Conservation (phyloP, 768 basidiomycete genomes). For the Auriculariales sp. region DNA sequence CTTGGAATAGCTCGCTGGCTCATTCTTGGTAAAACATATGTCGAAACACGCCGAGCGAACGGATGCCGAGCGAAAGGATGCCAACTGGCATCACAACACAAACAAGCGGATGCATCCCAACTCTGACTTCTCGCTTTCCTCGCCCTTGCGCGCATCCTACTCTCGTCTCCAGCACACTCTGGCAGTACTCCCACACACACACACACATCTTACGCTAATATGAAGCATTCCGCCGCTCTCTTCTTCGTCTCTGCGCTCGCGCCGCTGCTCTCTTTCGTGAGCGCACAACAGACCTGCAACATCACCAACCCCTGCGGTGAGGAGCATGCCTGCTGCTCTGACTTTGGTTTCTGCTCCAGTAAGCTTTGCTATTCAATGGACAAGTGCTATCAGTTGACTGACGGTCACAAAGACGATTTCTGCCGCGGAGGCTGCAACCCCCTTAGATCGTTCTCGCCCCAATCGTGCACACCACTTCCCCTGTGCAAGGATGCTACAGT, state of each 20-base stretch:
- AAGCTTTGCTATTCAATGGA: no score
- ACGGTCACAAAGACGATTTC: constrained; percentile 28
- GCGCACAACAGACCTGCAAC: constrained; percentile 1
- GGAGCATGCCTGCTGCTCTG: constrained; percentile 21
- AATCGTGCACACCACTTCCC: constrained; percentile 59
- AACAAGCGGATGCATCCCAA: no score
- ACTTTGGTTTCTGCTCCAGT: constrained; percentile 40
- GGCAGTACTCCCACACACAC: no score
- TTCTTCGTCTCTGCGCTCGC: not conserved
- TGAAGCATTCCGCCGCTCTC: not conserved
- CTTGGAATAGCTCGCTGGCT: no score
- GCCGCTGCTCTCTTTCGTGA: not conserved
- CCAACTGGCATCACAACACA: no score
- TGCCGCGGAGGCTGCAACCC: constrained; percentile 85
- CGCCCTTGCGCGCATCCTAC: no score
- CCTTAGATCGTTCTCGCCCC: constrained; percentile 42
- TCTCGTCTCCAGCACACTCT: no score
- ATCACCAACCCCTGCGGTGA: constrained; percentile 8
- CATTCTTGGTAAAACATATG: no score
- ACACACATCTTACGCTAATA: no score
- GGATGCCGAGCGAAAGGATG: no score
- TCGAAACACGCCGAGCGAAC: no score
- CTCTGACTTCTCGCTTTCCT: no score
- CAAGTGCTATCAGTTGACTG: constrained; percentile 3
- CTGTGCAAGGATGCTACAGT: constrained; percentile 52